Evolutionary conservation across 2,329 filamentous ascomycete species (phyloP).

Genomic region (Hypomyces rosellus): DNA sequence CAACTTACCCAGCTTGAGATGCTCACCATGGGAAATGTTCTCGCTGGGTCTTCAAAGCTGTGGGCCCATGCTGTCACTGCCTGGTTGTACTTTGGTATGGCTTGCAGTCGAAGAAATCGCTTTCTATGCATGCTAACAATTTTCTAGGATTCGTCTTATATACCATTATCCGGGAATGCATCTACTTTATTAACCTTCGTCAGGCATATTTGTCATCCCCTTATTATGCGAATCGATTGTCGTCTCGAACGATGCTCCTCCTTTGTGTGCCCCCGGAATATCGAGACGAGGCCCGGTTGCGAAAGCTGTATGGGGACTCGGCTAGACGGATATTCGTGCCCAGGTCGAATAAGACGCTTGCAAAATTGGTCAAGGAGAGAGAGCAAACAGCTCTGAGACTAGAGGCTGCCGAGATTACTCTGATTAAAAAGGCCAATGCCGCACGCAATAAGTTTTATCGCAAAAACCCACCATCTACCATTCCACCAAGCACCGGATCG

Average conservation of each 20-base stretch:
- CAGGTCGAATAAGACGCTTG: slow-evolving; percentile 68
- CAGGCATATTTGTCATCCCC: slow-evolving; percentile 89
- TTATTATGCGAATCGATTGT: slow-evolving; percentile 76
- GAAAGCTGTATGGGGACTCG: slow-evolving; percentile 73
- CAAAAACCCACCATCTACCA: slow-evolving; percentile 1
- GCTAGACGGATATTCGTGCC: slow-evolving; percentile 82
- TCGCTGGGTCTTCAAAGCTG: slow-evolving; percentile 54
- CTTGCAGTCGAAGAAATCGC: background rate
- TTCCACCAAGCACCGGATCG: background rate
- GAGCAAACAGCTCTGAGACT: slow-evolving; percentile 74
- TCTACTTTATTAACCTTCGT: slow-evolving; percentile 87
- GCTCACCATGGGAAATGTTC: slow-evolving; percentile 72
- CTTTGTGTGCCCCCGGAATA: slow-evolving; percentile 76
- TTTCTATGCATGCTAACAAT: background rate
- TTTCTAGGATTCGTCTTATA: slow-evolving; percentile 78
- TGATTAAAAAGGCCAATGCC: slow-evolving; percentile 73
- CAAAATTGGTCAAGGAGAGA: slow-evolving; percentile 74
- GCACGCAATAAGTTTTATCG: slow-evolving; percentile 52
- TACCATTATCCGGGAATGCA: slow-evolving; percentile 77
- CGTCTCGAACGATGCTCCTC: slow-evolving; percentile 84
- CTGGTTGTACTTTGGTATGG: slow-evolving; percentile 62
- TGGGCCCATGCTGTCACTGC: slow-evolving; percentile 77
- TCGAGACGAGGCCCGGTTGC: slow-evolving; percentile 67
- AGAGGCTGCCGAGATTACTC: slow-evolving; percentile 78
- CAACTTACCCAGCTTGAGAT: slow-evolving; percentile 62